A percentile compares a stretch with the other conserved stretches of the same genome.
These are phyloP conservation scores for Termitomyces sp. DNA, from an alignment of 768 basidiomycete genomes.

Conservation along the genomic window DNA sequence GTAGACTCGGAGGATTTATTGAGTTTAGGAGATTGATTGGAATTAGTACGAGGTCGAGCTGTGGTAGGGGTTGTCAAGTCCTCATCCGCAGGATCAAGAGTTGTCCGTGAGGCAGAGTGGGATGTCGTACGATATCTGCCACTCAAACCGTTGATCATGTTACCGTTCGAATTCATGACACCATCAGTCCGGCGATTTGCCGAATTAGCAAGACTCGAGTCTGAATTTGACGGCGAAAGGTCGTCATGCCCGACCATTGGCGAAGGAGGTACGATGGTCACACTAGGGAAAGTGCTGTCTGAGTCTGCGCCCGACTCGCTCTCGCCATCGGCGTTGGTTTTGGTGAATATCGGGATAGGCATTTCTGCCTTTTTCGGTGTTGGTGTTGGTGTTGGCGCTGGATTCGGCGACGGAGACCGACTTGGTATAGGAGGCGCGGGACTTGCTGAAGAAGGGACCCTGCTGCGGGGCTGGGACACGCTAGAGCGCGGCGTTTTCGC, in stretches of 20 bases:
- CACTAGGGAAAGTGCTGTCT: constrained; percentile 36
- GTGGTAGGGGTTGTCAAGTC: constrained; percentile 22
- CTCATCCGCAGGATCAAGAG: constrained; percentile 17
- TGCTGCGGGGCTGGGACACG: constrained; percentile 20
- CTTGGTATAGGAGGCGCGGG: constrained; percentile 8
- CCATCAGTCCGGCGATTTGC: constrained; percentile 18
- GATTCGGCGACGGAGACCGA: constrained; percentile 10
- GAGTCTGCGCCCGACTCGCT: constrained; percentile 23
- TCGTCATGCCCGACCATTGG: constrained; percentile 30
- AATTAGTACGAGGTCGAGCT: constrained; percentile 14
- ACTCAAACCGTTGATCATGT: constrained; percentile 12
- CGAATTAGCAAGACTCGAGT: constrained; percentile 19
- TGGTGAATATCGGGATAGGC: constrained; percentile 22
- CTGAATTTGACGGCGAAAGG: constrained; percentile 26
- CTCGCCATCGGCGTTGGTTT: constrained; percentile 19
- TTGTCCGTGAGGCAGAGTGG: constrained; percentile 13
- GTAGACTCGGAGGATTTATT: constrained; percentile 11
- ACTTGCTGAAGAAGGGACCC: constrained; percentile 22
- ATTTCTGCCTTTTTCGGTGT: constrained; percentile 10
- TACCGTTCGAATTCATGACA: constrained; percentile 14
- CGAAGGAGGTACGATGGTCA: constrained; percentile 46
- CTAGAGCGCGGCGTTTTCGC: constrained; percentile 24
- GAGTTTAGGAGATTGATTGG: constrained; percentile 8
- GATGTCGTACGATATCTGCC: constrained; percentile 24
- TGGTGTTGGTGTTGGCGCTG: constrained; percentile 4